Evolutionary conservation across 2,329 filamentous ascomycete genomes (phyloP).

Genomic region (Talaromyces sp.): DNA sequence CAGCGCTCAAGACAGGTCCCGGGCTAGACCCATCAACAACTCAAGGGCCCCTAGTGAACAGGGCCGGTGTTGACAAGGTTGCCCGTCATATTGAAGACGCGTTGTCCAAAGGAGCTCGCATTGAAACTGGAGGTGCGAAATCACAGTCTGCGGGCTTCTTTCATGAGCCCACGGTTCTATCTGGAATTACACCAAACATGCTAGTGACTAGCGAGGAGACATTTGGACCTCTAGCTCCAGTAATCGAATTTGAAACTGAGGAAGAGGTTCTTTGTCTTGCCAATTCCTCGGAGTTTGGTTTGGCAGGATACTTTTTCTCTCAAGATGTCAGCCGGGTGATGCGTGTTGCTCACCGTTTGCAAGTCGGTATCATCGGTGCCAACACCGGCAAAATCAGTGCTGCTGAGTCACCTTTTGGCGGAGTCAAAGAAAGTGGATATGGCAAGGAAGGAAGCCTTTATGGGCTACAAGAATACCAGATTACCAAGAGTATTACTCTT

Average conservation of each 20-base stretch:
- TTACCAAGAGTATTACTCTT: neutral
- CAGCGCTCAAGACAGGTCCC: constrained; percentile 43
- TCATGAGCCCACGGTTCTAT: constrained; percentile 83
- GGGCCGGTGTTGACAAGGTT: constrained; percentile 74
- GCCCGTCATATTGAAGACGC: constrained; percentile 76
- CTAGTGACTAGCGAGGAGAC: constrained; percentile 81
- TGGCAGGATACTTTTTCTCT: constrained; percentile 92
- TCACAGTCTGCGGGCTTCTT: constrained; percentile 72
- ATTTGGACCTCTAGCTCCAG: constrained; percentile 84
- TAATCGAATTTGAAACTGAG: constrained; percentile 85
- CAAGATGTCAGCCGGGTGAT: constrained; percentile 55
- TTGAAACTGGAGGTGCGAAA: constrained; percentile 70
- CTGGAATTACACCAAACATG: constrained; percentile 83
- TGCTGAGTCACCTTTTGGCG: constrained; percentile 61
- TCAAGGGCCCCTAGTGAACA: constrained; percentile 61
- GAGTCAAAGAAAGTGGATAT: constrained; percentile 77
- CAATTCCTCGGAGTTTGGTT: constrained; percentile 76
- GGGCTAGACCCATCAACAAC: constrained; percentile 44
- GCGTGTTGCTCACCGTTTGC: constrained; percentile 54
- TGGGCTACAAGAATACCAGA: neutral
- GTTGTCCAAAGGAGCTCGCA: constrained; percentile 66
- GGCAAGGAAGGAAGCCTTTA: constrained; percentile 66
- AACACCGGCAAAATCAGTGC: constrained; percentile 65
- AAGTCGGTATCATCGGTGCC: constrained; percentile 53
- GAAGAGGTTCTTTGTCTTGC: constrained; percentile 80